Evolutionary conservation across 352 stramenopile genomes (phyloP), one percentile per base, ranked within the genome.

Genomic region (Pythium dissotocum): DNA sequence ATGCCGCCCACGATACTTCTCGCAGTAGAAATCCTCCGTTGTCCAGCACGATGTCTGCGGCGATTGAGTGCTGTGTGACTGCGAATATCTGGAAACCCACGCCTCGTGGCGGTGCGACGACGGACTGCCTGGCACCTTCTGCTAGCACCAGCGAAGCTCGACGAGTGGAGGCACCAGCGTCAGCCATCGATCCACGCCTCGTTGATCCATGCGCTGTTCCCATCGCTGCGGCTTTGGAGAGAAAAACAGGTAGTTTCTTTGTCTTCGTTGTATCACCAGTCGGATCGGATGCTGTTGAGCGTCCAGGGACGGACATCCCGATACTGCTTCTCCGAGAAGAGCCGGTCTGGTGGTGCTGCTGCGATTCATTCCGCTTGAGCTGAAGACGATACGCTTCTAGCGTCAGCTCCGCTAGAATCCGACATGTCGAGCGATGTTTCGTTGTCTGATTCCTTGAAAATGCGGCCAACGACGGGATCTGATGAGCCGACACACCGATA

Each of bases 51-150:
- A 59, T 24, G 1, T 26, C 28, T 8, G 21, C 40, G n/a, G 63
- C 63, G n/a, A 71, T 66, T 0, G 40, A 42, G 10, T 53, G 49
- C 6, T 72, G 53, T 6, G 78, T 71, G 4, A 89, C 70, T 0
- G 72, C 80, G 35, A 84, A 87, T 2, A 90, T 40, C 55, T 86
- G 82, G 52, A 90, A 90, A 0, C 69, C 75, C 0, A 58, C 36
- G 8, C 48, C 56, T 44, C 32, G 49, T 8, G 46, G 38, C 14
- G 54, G n/a, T 0, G 54, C 21, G 9, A 60, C 65, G 4, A 14
- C 13, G 13, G 18, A 33, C 8, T 48, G 28, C 6, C 38, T 40
- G 5, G 56, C 36, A 4, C 35, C 28, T 13, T 32, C 57, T 1
- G 49, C 52, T 9, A 62, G 7, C 0, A 61, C 14, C 4, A 64